These are phyloP conservation scores for Reutealis trisperma DNA, from an alignment of 345 rosid genomes.

Conservation along the genomic window DNA sequence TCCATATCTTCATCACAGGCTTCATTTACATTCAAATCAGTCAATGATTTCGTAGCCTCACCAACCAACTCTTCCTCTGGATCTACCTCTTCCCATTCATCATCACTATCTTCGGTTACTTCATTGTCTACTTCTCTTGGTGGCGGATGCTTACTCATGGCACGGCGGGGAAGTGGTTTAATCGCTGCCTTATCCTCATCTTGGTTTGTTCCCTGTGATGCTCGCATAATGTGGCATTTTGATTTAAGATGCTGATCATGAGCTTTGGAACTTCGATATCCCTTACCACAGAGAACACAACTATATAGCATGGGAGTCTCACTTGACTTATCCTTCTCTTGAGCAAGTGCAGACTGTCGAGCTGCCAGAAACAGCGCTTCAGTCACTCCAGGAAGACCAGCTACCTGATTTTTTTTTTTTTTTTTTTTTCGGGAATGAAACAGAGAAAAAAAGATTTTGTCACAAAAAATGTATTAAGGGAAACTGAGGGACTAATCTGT, in stretches of 20 bases:
- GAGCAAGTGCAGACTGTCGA: conserved; percentile 69
- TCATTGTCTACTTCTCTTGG: conserved; percentile 24
- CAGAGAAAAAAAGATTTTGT: neutral
- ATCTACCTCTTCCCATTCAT: conserved; percentile 87
- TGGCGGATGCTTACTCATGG: conserved; percentile 28
- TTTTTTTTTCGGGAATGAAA: neutral
- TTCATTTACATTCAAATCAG: conserved; percentile 55
- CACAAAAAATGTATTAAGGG: neutral
- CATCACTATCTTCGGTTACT: conserved; percentile 63
- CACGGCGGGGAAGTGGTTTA: conserved; percentile 58
- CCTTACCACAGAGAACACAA: conserved; percentile 73
- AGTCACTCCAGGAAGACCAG: conserved; percentile 97
- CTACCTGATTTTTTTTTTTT: conserved; percentile 49
- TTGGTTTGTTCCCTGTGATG: conserved; percentile 56
- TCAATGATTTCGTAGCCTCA: conserved; percentile 54
- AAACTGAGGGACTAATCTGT: no score
- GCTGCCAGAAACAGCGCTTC: conserved; percentile 74
- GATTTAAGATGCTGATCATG: conserved; percentile 86
- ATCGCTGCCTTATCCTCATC: conserved; percentile 55
- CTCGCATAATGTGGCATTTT: conserved; percentile 53
- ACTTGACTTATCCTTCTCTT: conserved; percentile 55
- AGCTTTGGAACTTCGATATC: conserved; percentile 85
- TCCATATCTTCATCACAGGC: conserved; percentile 37
- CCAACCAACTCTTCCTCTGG: conserved; percentile 65
- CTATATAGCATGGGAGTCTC: conserved; percentile 71